Base-by-base conservation (phyloP, 1,139 yeast genomes). In the Komagataea norvegica region DNA sequence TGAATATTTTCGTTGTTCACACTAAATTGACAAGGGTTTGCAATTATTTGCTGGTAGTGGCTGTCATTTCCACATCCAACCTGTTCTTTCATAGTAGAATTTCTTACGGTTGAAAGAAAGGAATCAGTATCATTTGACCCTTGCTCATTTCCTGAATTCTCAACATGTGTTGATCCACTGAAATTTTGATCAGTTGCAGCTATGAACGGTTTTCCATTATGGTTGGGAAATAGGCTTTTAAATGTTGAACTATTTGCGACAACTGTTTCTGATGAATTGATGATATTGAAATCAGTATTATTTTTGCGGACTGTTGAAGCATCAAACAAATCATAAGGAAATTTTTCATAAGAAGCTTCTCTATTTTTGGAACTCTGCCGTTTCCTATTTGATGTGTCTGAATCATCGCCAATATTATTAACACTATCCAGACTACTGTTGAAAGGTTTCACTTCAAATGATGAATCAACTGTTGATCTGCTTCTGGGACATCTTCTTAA, bases 91-190 rank as follows among this genome's bases (percentile, higher is more conserved):
- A n/a, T n/a, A n/a, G 10, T 13, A 22, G 19, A 30, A 31, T 9
- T 23, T 25, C 7, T 21, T 11, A n/a, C 13, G 17, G 7, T 16
- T 18, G n/a, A 5, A 7, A 5, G 21, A 16, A 14, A 11, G 11
- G 22, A 23, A 18, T n/a, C 31, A 20, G 10, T 5, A 10, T 15
- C 28, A 16, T 14, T 24, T 18, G 27, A 24, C 13, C 15, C 21
- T 4, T 17, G 4, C 24, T 24, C 6, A 16, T 8, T 3, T 8
- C 18, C 15, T 11, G 29, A 17, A 13, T 13, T 16, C 13, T 21
- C 36, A 4, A 34, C 19, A 17, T 36, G 27, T 5, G 42, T 41
- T n/a, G 38, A 31, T 4, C 44, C 44, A 34, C 40, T 38, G 3
- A 22, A 28, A 22, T 29, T 28, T 2, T 7, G 32, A 20, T 10